Conservation (phyloP, 2,329 filamentous ascomycete species). For the Sporothrix brunneoviolacea region DNA sequence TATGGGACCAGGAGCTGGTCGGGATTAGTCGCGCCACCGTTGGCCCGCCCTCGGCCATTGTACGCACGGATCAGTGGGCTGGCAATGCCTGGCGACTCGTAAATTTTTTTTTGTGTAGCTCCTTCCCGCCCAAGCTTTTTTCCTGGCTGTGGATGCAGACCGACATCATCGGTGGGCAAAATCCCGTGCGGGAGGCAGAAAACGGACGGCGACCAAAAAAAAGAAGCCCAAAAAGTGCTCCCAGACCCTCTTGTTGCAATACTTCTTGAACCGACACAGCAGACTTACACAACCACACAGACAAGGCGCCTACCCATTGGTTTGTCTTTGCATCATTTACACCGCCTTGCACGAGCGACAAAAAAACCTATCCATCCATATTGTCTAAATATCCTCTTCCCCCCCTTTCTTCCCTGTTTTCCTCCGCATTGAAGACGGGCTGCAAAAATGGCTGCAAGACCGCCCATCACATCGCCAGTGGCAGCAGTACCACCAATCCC, state of each 20-base stretch:
- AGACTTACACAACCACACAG: background rate
- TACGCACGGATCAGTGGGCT: slow-evolving; percentile 1
- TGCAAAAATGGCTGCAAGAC: slow-evolving; percentile 33
- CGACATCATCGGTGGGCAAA: slow-evolving; percentile 20
- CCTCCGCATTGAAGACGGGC: background rate
- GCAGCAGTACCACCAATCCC: slow-evolving; percentile 26
- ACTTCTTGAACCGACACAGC: background rate
- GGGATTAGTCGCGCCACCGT: background rate
- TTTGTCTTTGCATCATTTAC: slow-evolving; percentile 1
- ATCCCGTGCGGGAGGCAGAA: slow-evolving; percentile 7
- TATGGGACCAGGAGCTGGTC: too few species aligned
- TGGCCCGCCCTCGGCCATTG: background rate
- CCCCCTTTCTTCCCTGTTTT: background rate
- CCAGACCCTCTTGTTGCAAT: background rate
- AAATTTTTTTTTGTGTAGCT: slow-evolving; percentile 18
- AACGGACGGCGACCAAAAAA: background rate
- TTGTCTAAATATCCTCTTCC: background rate
- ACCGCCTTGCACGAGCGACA: background rate
- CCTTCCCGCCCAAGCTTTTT: slow-evolving; percentile 17
- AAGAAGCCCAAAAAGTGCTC: background rate
- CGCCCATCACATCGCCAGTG: slow-evolving; percentile 26
- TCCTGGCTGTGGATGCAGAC: slow-evolving; percentile 10
- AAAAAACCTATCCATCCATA: background rate
- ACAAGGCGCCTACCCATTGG: background rate
- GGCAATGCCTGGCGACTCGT: background rate